These are phyloP conservation scores for Dactylellina cionopaga DNA, from an alignment of 2,329 filamentous ascomycete species.

Conservation along the genomic window DNA sequence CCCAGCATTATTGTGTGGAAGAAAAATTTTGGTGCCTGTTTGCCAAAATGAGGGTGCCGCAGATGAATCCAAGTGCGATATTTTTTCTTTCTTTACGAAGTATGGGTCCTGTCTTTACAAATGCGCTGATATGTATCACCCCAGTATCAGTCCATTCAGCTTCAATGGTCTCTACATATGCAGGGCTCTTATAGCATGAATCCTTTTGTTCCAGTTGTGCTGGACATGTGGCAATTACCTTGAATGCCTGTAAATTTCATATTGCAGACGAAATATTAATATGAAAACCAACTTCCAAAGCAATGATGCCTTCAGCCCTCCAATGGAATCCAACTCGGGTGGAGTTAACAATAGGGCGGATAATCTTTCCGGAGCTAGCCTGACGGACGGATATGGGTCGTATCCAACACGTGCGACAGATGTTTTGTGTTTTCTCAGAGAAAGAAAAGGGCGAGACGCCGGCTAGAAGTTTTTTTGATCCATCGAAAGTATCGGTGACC, in stretches of 20 bases:
- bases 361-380: conserved; percentile 40
- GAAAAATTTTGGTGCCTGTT: too few species aligned
- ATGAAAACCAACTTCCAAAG: too few species aligned
- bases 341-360: conserved; percentile 24
- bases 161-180: conserved; percentile 4
- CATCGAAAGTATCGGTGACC: not conserved
- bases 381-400: conserved; percentile 37
- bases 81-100: not conserved
- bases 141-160: conserved; percentile 27
- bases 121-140: conserved; percentile 14
- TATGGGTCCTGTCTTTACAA: not conserved
- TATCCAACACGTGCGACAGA: conserved; percentile 34
- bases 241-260: conserved; percentile 10
- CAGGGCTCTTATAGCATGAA: conserved; percentile 23
- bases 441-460: not conserved
- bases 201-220: conserved; percentile 28
- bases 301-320: conserved; percentile 12
- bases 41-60: not conserved
- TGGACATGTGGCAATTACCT: conserved; percentile 39
- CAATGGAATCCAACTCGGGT: not conserved
- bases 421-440: not conserved
- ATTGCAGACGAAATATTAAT: conserved; percentile 27
- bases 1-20: too few species aligned
- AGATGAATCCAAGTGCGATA: not conserved
- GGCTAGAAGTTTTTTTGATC: not conserved